Base-by-base conservation (phyloP, 371 early-diverging fungal genomes). In the Mycotypha africana region DNA sequence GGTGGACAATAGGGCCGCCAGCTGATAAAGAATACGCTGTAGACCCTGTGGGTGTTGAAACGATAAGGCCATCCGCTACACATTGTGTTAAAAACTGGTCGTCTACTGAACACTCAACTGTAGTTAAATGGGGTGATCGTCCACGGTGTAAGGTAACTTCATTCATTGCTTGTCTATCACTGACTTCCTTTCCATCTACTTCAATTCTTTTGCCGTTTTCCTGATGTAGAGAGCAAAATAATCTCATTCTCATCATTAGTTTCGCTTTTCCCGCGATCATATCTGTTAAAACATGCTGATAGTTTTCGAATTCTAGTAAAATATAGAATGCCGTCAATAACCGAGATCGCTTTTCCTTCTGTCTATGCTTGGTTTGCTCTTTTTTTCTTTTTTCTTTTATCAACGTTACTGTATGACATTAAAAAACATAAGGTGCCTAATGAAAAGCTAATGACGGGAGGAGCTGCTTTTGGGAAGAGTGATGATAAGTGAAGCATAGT, bases 21-120 rank as follows among this genome's bases (percentile, higher is more conserved):
- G 93, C 92, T 19, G 92, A 91, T 25, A 95, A 69, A 2, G 90
- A 88, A 60, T 96, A 97, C 0, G 97, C 97, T 0, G 97, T 97
- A 3, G 93, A 93, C 3, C 97, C 97, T 6, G 97, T 95, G 0
- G 97, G 95, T 3, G 98, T 94, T 5, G 89, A 82, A 1, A 95
- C 82, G 33, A 95, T 84, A 17, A 90, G 56, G 2, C 89, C 74
- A 58, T 63, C 63, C 0, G 58, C 92, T 10, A 95, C 87, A 14
- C 86, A 91, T 47, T 89, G 86, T 9, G 95, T 96, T 36, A 95
- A 59, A 47, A 83, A 74, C 21, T 86, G 82, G 19, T 74, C 81
- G 58, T 91, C 84, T 7, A 93, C 85, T 48, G 66, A 86, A 52
- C 89, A 86, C 15, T 88, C 80, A 28, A 94, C 73, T 2, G 82